phyloP scores from a whole-genome alignment of 2,329 filamentous ascomycete genomes.

The Trichoderma koningii region DNA sequence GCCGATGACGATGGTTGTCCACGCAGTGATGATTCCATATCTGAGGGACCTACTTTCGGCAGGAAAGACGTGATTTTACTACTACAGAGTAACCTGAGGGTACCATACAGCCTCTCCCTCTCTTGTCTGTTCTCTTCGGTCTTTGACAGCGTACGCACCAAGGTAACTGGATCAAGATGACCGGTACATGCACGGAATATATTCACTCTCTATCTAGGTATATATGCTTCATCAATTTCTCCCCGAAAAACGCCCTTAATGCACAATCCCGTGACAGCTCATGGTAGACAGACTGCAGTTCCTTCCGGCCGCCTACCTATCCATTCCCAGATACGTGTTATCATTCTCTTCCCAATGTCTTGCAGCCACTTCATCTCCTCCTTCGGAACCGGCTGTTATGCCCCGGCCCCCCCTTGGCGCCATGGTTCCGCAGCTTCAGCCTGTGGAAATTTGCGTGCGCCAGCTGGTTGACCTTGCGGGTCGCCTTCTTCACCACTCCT shows the following conservation, averaged over 20 bases:
- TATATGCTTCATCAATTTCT: neutral
- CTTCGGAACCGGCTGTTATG: constrained; percentile 61
- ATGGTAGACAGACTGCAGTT: too few relatives aligned
- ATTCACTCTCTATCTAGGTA: neutral
- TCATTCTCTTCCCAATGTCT: neutral
- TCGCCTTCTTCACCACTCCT: constrained; percentile 53
- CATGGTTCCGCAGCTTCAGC: constrained; percentile 63
- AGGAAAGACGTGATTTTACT: too few relatives aligned
- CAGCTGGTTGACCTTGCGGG: constrained; percentile 63
- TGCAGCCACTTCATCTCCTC: constrained; percentile 37
- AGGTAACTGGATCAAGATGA: too few relatives aligned
- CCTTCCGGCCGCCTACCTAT: too few relatives aligned
- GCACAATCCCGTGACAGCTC: constrained; percentile 5
- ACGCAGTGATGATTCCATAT: too few relatives aligned
- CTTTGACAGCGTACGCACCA: too few relatives aligned
- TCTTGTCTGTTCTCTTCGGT: too few relatives aligned
- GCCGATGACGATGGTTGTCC: too few relatives aligned
- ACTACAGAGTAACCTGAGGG: too few relatives aligned
- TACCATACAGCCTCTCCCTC: too few relatives aligned
- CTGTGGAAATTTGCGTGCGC: constrained; percentile 68
- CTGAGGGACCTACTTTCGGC: too few relatives aligned
- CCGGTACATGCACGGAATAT: too few relatives aligned
- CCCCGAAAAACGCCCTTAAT: constrained; percentile 20
- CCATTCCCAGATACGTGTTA: neutral
- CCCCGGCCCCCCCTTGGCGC: constrained; percentile 62